Evolutionary conservation across 192 early-diverging fungal genomes (phyloP).

Genomic region (Haplosporangium gracile): DNA sequence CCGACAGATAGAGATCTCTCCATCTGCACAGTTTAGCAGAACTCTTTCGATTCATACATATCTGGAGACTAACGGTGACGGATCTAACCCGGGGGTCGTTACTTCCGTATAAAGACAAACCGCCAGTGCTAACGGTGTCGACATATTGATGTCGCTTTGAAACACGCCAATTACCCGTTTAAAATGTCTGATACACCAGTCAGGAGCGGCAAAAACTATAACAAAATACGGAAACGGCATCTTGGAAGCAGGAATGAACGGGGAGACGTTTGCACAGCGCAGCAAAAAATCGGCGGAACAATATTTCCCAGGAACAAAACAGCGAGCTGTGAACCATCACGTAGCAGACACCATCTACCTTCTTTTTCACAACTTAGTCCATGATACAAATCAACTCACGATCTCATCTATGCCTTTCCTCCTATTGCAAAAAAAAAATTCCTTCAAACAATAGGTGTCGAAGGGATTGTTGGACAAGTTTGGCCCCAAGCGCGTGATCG

Average conservation of each 20-base stretch:
- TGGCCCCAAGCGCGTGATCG: constrained; percentile 94
- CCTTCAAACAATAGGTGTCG: constrained; percentile 74
- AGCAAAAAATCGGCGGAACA: too few species aligned
- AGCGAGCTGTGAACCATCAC: too few species aligned
- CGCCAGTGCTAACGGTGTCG: not conserved
- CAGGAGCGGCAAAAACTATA: not conserved
- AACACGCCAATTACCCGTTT: not conserved
- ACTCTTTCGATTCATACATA: not conserved
- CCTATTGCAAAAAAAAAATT: too few species aligned
- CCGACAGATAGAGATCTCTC: not conserved
- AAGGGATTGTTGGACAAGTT: constrained; percentile 97
- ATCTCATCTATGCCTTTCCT: too few species aligned
- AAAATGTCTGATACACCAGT: too few species aligned
- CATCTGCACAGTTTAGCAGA: not conserved
- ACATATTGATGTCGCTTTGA: not conserved
- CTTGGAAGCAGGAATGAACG: too few species aligned
- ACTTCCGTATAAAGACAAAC: not conserved
- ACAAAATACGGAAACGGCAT: too few species aligned
- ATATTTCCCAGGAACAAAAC: too few species aligned
- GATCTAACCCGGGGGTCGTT: not conserved
- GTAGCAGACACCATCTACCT: too few species aligned
- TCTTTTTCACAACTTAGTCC: too few species aligned
- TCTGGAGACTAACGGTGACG: not conserved
- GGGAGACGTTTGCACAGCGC: too few species aligned
- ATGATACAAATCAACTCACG: too few species aligned